Percentiles rank a stretch among this genome's conserved stretches.
These are phyloP conservation scores for Solanum tarijense DNA, from an alignment of 257 asterid genomes.

Conservation along the genomic window DNA sequence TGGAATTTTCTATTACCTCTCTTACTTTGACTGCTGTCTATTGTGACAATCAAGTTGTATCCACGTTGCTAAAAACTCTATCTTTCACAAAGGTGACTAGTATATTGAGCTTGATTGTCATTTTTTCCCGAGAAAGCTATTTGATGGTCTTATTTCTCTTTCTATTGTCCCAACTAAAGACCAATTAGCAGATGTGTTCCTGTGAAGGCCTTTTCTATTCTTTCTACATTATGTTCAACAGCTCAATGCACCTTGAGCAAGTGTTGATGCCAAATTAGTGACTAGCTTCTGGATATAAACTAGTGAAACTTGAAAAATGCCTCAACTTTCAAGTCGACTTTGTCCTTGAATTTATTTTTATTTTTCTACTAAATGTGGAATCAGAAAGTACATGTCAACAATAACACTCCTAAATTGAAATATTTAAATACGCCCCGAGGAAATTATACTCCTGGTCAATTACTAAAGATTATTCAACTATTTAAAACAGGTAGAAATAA, in stretches of 20 bases:
- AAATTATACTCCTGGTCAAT: not conserved
- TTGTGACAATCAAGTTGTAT: not conserved
- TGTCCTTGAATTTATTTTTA: not conserved
- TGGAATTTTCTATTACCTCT: not conserved
- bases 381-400: not conserved
- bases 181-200: not conserved
- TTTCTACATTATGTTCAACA: not conserved
- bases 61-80: not conserved
- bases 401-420: not conserved
- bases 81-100: not conserved
- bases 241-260: not conserved
- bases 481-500: not conserved
- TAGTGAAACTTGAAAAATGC: not conserved
- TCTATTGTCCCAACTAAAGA: not conserved
- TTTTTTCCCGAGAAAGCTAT: not conserved
- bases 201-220: not conserved
- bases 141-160: not conserved
- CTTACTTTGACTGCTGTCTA: not conserved
- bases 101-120: not conserved
- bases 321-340: not conserved
- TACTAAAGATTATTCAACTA: not conserved
- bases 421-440: not conserved
- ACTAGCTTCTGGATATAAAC: not conserved
- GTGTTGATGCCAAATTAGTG: not conserved
- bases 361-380: not conserved